Conservation (phyloP, 495 filamentous ascomycete genomes). For the Hyaloscypha finlandica region DNA sequence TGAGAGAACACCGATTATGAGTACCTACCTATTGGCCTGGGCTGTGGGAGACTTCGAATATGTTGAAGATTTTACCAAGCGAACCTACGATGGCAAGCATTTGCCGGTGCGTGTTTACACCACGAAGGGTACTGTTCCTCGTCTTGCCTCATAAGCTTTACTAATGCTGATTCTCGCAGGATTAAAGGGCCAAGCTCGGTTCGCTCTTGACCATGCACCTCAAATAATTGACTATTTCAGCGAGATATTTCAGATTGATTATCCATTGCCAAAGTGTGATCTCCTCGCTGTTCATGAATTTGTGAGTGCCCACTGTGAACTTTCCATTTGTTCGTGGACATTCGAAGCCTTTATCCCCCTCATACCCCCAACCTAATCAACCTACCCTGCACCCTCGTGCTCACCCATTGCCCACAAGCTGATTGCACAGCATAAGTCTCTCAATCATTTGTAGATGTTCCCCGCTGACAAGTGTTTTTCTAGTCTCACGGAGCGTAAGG, state of each 20-base stretch:
- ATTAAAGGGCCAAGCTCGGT: conserved; percentile 82
- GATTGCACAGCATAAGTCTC: conserved; percentile 35
- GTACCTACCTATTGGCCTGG: conserved; percentile 96
- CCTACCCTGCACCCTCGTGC: background rate
- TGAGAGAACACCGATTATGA: conserved; percentile 88
- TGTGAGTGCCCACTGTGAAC: conserved; percentile 35
- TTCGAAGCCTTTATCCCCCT: no score
- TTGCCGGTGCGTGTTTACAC: conserved; percentile 96
- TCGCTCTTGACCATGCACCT: conserved; percentile 82
- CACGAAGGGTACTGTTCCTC: conserved; percentile 54
- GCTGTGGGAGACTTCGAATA: conserved; percentile 97
- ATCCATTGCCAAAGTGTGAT: conserved; percentile 93
- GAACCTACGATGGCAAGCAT: conserved; percentile 84
- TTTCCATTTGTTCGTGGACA: background rate
- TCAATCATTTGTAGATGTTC: background rate
- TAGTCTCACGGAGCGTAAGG: conserved; percentile 69
- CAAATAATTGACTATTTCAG: conserved; percentile 94
- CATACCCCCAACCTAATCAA: no score
- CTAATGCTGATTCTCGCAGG: conserved; percentile 33
- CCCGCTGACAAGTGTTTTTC: conserved; percentile 38
- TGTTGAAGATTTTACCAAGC: conserved; percentile 82
- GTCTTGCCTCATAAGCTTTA: background rate
- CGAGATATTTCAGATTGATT: conserved; percentile 91
- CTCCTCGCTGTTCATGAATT: conserved; percentile 97
- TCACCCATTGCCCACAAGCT: conserved; percentile 2